Evolutionary conservation across 1,139 yeast genomes (phyloP), one percentile per base, ranked within the genome.

Genomic region (Yarrowia galli): DNA sequence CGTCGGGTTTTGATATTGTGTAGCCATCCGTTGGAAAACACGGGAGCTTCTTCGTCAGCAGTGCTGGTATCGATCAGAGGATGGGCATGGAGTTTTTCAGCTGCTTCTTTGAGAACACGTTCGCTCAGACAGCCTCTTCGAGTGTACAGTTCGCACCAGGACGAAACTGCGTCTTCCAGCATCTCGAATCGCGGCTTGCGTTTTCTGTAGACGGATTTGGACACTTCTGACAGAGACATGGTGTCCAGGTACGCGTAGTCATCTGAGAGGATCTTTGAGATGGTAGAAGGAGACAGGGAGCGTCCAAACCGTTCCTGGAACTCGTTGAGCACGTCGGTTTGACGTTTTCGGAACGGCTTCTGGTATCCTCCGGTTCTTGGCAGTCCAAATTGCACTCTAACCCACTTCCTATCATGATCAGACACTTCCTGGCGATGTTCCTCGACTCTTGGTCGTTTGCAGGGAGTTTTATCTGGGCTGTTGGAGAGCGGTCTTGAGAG

Each of bases 131-230:
- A 54, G 23, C 61, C 61, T 38, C 61, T 5, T 40, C 61, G 36
- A 6, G 61, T 54, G 61, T 54, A 54, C 48, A 54, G 61, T 18
- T 54, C 61, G n/a, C 61, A 54, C 61, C 61, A 54, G 22, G 61
- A 54, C 12, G 61, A 40, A 0, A 54, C 61, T 1, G 61, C 61
- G 20, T 54, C 61, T 25, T 54, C 61, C 36, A 54, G 48, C 46
- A 54, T 38, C 6, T 54, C 61, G 36, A 54, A 54, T 13, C 61
- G 35, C 7, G 61, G 61, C 36, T 54, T 54, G 13, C 61, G 20
- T 23, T 54, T 54, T 1, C 61, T 4, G 61, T 40, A 54, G 13
- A 22, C 61, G 3, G 61, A 40, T 36, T 54, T 54, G 35, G 61
- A 54, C 20, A 54, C 61, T 23, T 54, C 61, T 12, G 18, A 8